Evolutionary conservation across 208 protist species (phyloP).

Genomic region (Angomonas deanei): DNA sequence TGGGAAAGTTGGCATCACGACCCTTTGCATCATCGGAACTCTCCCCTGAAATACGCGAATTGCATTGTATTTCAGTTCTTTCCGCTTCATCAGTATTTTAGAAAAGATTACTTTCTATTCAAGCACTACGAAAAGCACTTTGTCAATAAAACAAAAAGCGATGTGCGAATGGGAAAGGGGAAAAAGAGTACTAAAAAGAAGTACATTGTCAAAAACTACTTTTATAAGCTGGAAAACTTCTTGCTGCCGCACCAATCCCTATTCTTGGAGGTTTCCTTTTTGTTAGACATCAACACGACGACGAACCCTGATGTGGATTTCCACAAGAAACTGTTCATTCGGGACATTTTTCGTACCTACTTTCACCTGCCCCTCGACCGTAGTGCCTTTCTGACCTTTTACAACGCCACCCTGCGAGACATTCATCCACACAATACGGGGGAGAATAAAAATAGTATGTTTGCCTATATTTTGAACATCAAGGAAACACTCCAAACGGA

Average conservation of each 20-base stretch:
- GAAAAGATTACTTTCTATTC: background rate
- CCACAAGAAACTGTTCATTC: background rate
- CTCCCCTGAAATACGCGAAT: background rate
- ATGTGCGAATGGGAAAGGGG: background rate
- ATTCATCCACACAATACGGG: too few relatives aligned
- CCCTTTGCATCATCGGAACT: background rate
- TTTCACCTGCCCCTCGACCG: background rate
- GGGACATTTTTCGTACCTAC: background rate
- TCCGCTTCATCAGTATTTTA: background rate
- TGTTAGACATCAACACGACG: background rate
- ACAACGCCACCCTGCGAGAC: too few relatives aligned
- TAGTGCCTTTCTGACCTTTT: background rate
- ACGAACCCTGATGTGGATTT: background rate
- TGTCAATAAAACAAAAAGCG: background rate
- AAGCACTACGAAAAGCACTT: conserved; percentile 1
- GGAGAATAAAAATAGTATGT: too few relatives aligned
- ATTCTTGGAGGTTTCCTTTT: conserved; percentile 1
- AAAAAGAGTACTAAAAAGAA: background rate
- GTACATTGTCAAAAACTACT: background rate
- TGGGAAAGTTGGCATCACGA: background rate
- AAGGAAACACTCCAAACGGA: too few relatives aligned
- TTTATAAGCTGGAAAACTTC: background rate
- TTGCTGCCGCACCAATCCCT: background rate
- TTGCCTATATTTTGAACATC: too few relatives aligned
- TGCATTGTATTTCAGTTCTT: background rate